phyloP scores from a whole-genome alignment of 805 yeast species.

The Sugiyamaella smithiae region DNA sequence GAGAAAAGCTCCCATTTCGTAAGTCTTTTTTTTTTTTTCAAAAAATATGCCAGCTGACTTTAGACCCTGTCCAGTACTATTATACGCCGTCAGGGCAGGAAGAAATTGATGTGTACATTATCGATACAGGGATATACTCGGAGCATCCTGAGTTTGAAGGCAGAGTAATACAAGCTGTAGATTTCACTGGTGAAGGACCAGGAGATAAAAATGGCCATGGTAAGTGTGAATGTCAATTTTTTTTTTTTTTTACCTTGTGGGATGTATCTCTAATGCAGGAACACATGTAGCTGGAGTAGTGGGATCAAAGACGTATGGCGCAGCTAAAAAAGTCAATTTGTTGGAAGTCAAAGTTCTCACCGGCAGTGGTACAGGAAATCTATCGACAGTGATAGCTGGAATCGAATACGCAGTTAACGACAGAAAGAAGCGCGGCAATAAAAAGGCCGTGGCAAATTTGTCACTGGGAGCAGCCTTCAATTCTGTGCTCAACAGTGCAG shows the following conservation, averaged over 20 bases:
- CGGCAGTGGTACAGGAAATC: conserved; percentile 61
- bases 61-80: conserved; percentile 39
- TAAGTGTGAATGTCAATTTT: background rate
- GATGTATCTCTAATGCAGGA: conserved; percentile 20
- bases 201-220: conserved; percentile 88
- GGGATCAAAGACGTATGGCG: conserved; percentile 78
- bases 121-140: conserved; percentile 69
- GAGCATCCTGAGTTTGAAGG: conserved; percentile 45
- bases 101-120: conserved; percentile 67
- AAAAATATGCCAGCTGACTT: conserved; percentile 26
- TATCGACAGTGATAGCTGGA: conserved; percentile 38
- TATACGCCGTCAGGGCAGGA: conserved; percentile 43
- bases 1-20: conserved; percentile 25
- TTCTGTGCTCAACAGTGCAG: conserved; percentile 66
- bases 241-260: background rate
- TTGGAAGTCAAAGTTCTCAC: conserved; percentile 76
- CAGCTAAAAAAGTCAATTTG: conserved; percentile 64
- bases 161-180: conserved; percentile 43
- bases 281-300: conserved; percentile 91
- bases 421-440: conserved; percentile 18
- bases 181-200: conserved; percentile 45
- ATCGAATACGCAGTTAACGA: conserved; percentile 36
- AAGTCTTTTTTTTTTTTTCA: conserved; percentile 2
- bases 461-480: conserved; percentile 77
- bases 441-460: conserved; percentile 66